A percentile compares a stretch with the other conserved stretches of the same genome.
Conservation (phyloP, 2,329 filamentous ascomycete species). For the Phaeosphaeria sp. region DNA sequence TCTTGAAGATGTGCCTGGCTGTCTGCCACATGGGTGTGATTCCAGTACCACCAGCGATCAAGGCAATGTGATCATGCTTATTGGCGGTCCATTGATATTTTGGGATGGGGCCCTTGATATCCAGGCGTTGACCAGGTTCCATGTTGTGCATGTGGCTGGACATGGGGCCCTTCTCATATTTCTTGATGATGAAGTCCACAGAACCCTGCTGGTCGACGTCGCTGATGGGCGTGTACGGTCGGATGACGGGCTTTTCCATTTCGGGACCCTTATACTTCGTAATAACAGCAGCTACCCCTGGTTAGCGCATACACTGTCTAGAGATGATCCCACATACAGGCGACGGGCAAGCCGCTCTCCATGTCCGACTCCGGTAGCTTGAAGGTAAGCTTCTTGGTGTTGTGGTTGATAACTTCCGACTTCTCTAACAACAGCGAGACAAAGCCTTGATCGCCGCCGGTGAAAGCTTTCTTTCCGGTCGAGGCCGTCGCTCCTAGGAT, state of each 20-base stretch:
- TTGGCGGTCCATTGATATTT: constrained; percentile 91
- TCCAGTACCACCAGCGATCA: constrained; percentile 93
- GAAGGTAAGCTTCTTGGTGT: constrained; percentile 93
- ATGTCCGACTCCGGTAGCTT: constrained; percentile 82
- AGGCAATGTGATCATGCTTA: constrained; percentile 87
- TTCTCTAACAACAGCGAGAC: constrained; percentile 79
- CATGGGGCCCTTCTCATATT: constrained; percentile 91
- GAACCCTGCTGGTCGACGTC: constrained; percentile 83
- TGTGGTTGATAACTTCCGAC: constrained; percentile 84
- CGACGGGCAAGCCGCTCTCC: constrained; percentile 80
- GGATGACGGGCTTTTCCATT: constrained; percentile 82
- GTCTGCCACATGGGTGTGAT: constrained; percentile 99
- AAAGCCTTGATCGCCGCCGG: constrained; percentile 89
- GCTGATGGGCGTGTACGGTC: constrained; percentile 91
- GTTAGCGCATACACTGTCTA: not conserved
- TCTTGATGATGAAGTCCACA: constrained; percentile 90
- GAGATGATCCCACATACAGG: constrained; percentile 63
- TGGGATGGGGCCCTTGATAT: constrained; percentile 93
- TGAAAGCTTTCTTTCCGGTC: constrained; percentile 64
- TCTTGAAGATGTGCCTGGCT: constrained; percentile 87
- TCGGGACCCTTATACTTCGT: constrained; percentile 89
- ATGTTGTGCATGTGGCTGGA: constrained; percentile 86
- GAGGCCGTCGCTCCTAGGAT: constrained; percentile 49
- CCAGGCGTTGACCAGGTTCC: constrained; percentile 79
- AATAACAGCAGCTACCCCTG: constrained; percentile 70